Evolutionary conservation across 805 yeast genomes (phyloP).

Genomic region (Hanseniaspora guilliermondii): DNA sequence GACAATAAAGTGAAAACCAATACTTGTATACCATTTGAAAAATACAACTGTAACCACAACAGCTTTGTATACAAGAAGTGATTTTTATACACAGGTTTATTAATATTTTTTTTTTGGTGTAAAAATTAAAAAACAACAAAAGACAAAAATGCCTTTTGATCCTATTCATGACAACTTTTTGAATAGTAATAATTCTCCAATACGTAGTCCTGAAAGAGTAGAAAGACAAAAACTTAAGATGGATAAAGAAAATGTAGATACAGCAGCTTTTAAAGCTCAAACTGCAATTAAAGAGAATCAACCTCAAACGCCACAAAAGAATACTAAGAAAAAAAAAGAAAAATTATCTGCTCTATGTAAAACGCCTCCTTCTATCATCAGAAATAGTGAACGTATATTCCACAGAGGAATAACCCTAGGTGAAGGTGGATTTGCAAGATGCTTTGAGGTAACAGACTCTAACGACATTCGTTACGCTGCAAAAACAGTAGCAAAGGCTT

Average conservation of each 20-base stretch:
- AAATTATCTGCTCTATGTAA: conserved; percentile 83
- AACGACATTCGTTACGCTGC: conserved; percentile 85
- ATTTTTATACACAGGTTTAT: neutral
- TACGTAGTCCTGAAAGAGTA: conserved; percentile 11
- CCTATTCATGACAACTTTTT: conserved; percentile 10
- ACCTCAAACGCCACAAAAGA: conserved; percentile 29
- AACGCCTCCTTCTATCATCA: conserved; percentile 90
- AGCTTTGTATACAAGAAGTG: neutral
- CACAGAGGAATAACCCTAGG: conserved; percentile 85
- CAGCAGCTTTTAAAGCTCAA: conserved; percentile 10
- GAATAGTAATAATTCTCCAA: conserved; percentile 10
- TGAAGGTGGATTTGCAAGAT: conserved; percentile 98
- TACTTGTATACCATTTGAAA: too few species aligned
- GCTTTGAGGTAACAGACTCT: conserved; percentile 91
- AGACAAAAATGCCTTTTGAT: conserved; percentile 11
- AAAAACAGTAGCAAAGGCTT: conserved; percentile 92
- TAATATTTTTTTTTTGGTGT: neutral
- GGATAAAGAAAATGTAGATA: conserved; percentile 19
- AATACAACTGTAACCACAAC: too few species aligned
- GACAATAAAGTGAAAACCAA: too few species aligned
- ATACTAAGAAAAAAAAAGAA: conserved; percentile 54
- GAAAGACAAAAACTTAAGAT: neutral
- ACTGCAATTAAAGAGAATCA: neutral
- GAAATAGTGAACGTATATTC: conserved; percentile 82
- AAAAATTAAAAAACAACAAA: neutral